phyloP scores from a whole-genome alignment of 805 yeast genomes.

The Saccharomycopsis sp. region DNA sequence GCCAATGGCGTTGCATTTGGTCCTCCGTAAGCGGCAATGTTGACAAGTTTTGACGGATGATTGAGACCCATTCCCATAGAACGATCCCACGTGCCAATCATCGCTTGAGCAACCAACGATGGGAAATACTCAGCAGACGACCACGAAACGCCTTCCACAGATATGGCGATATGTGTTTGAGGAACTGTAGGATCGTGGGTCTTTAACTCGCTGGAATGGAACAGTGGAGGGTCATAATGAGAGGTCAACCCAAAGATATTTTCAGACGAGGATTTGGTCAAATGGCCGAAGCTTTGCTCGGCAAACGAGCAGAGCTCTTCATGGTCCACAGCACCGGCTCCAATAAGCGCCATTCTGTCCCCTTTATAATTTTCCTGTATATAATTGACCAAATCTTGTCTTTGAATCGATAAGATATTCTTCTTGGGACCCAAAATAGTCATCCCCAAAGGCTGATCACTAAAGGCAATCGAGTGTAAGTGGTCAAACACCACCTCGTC shows the following conservation, averaged over 20 bases:
- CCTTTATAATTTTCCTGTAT: constrained; percentile 86
- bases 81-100: constrained; percentile 97
- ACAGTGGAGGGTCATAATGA: constrained; percentile 63
- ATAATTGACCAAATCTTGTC: constrained; percentile 70
- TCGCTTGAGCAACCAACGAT: constrained; percentile 92
- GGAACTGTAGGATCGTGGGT: constrained; percentile 79
- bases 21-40: constrained; percentile 51
- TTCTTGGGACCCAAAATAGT: constrained; percentile 93
- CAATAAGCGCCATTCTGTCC: constrained; percentile 96
- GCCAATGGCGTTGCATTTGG: constrained; percentile 63
- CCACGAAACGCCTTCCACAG: constrained; percentile 99
- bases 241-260: constrained; percentile 65
- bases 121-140: constrained; percentile 91
- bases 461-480: constrained; percentile 85
- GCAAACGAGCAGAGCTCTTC: constrained; percentile 75
- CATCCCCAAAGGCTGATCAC: constrained; percentile 89
- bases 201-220: constrained; percentile 80
- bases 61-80: constrained; percentile 77
- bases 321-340: constrained; percentile 92
- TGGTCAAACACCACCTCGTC: constrained; percentile 98
- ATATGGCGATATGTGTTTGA: constrained; percentile 83
- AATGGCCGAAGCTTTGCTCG: constrained; percentile 65
- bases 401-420: constrained; percentile 72
- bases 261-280: constrained; percentile 43
- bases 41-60: constrained; percentile 79